phyloP scores from a whole-genome alignment of 371 early-diverging fungal genomes.

The Batkoa obscura region DNA sequence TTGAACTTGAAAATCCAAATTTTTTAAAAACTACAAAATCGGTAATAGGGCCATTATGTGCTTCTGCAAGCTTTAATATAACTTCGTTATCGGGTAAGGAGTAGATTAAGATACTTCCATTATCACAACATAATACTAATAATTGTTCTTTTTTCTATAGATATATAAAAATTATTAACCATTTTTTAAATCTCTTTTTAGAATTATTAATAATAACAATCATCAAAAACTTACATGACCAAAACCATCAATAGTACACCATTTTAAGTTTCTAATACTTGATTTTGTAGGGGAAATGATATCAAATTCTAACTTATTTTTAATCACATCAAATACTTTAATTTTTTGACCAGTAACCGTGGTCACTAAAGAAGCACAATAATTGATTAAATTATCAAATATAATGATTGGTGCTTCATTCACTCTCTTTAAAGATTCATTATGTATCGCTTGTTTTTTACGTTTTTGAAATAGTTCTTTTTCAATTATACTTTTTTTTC shows the following conservation, averaged over 20 bases:
- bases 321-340: not conserved
- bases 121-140: not conserved
- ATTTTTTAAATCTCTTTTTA: no score
- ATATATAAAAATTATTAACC: no score
- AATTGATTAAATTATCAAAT: no score
- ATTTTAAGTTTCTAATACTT: not conserved
- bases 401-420: no score
- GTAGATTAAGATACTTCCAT: slow-evolving; percentile 1
- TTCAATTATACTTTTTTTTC: no score
- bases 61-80: not conserved
- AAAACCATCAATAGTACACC: not conserved
- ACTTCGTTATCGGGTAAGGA: not conserved
- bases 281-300: slow-evolving; percentile 1
- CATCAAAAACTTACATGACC: not conserved
- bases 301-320: not conserved
- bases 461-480: no score
- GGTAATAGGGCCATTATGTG: not conserved
- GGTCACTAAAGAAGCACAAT: not conserved
- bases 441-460: no score
- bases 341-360: slow-evolving; percentile 1
- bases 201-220: not conserved
- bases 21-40: not conserved
- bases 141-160: not conserved
- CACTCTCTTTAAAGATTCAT: no score
- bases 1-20: not conserved